Conservation (phyloP, 306 rosid species). For the Quillaja saponaria region DNA sequence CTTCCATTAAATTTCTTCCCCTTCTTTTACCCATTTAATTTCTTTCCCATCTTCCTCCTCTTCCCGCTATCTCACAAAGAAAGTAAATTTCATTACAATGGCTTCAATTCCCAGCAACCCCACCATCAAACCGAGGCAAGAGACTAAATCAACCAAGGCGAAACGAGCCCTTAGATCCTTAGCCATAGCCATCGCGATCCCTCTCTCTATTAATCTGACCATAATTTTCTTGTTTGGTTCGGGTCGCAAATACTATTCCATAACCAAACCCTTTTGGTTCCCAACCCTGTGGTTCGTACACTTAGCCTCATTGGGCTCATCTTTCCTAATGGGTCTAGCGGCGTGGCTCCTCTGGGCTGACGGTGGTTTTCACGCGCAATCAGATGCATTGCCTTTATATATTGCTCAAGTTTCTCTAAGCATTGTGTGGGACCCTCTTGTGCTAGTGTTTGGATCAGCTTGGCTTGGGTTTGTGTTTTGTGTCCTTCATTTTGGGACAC, state of each 20-base stretch:
- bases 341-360: slow-evolving; percentile 85
- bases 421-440: slow-evolving; percentile 68
- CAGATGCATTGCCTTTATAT: slow-evolving; percentile 50
- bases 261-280: slow-evolving; percentile 53
- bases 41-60: not conserved
- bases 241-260: slow-evolving; percentile 33
- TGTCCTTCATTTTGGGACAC: slow-evolving; percentile 40
- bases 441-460: slow-evolving; percentile 40
- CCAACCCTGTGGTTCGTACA: slow-evolving; percentile 67
- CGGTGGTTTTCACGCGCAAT: slow-evolving; percentile 51
- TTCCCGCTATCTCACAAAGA: slow-evolving; percentile 16
- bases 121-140: slow-evolving; percentile 28
- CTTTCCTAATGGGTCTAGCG: slow-evolving; percentile 61
- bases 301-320: slow-evolving; percentile 42
- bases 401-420: slow-evolving; percentile 45
- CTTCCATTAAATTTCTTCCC: slow-evolving; percentile 1
- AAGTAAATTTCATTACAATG: not conserved
- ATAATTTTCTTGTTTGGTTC: slow-evolving; percentile 50
- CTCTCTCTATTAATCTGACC: slow-evolving; percentile 36
- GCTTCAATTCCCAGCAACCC: slow-evolving; percentile 1
- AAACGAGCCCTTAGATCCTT: slow-evolving; percentile 53
- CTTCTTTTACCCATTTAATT: not conserved
- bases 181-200: slow-evolving; percentile 46
- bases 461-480: slow-evolving; percentile 42
- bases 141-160: slow-evolving; percentile 41